phyloP scores from a whole-genome alignment of 345 rosid species.

The Noccaea bulbosa region DNA sequence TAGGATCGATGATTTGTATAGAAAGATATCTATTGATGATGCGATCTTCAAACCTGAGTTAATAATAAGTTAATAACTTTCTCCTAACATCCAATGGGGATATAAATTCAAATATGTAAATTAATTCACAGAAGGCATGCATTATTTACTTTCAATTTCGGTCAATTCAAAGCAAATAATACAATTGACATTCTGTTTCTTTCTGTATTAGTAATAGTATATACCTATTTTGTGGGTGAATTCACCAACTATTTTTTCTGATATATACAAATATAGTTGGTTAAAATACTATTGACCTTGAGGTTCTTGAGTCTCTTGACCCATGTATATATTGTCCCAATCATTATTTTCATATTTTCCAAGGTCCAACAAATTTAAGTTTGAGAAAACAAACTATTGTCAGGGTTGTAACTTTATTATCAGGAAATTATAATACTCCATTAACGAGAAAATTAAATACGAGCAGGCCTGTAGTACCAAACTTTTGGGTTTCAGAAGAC shows the following conservation, averaged over 20 bases:
- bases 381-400: not conserved
- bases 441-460: not conserved
- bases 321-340: not conserved
- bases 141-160: not conserved
- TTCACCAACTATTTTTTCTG: too few species aligned
- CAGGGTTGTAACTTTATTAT: not conserved
- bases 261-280: too few species aligned
- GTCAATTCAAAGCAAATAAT: too few species aligned
- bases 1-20: not conserved
- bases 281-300: too few species aligned
- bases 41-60: not conserved
- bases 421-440: too few species aligned
- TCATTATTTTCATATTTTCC: not conserved
- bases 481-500: not conserved
- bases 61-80: conserved; percentile 1
- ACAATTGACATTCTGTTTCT: too few species aligned
- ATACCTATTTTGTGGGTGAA: too few species aligned
- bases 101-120: not conserved
- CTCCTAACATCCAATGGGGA: not conserved
- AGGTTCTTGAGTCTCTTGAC: too few species aligned
- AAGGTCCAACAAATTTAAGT: not conserved
- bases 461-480: not conserved
- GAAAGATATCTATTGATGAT: not conserved
- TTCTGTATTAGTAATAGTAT: too few species aligned
- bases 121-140: not conserved